phyloP scores from a whole-genome alignment of 331 rosid genomes.

The Malus hybrid region DNA sequence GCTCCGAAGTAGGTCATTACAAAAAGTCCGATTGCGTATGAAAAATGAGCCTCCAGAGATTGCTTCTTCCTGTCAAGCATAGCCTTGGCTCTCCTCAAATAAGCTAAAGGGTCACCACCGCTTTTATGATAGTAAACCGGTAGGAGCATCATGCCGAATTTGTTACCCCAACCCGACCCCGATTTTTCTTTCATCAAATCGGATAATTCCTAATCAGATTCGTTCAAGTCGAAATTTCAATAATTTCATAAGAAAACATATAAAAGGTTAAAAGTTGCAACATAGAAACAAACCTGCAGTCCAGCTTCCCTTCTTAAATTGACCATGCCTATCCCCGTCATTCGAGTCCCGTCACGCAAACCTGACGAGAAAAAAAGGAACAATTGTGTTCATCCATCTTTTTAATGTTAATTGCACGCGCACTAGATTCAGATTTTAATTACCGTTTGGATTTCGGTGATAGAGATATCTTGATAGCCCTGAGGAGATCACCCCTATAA shows the following conservation, averaged over 20 bases:
- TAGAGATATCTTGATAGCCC: conserved; percentile 79
- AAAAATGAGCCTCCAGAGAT: conserved; percentile 60
- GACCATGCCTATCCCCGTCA: conserved; percentile 83
- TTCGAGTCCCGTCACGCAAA: conserved; percentile 53
- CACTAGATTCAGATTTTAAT: not conserved
- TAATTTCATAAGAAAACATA: not conserved
- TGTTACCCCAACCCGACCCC: conserved; percentile 82
- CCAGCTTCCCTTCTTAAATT: conserved; percentile 63
- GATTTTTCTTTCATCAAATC: conserved; percentile 56
- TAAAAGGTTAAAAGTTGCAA: not conserved
- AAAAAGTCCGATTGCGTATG: conserved; percentile 41
- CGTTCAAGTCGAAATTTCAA: not conserved
- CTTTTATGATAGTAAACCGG: conserved; percentile 53
- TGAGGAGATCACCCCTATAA: conserved; percentile 67
- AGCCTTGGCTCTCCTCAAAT: conserved; percentile 57
- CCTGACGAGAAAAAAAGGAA: conserved; percentile 19
- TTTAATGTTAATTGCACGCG: too few species aligned
- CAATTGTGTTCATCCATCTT: too few species aligned
- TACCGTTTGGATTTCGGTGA: conserved; percentile 59
- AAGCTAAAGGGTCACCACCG: conserved; percentile 38
- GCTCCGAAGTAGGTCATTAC: conserved; percentile 65
- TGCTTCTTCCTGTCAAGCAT: conserved; percentile 75
- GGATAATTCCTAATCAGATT: conserved; percentile 35
- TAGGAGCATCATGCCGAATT: conserved; percentile 64
- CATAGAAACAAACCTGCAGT: conserved; percentile 25